Evolutionary conservation across 192 early-diverging fungal species (phyloP), one percentile per base, ranked within the genome.

Genomic region (Backusella tarrabulga): DNA sequence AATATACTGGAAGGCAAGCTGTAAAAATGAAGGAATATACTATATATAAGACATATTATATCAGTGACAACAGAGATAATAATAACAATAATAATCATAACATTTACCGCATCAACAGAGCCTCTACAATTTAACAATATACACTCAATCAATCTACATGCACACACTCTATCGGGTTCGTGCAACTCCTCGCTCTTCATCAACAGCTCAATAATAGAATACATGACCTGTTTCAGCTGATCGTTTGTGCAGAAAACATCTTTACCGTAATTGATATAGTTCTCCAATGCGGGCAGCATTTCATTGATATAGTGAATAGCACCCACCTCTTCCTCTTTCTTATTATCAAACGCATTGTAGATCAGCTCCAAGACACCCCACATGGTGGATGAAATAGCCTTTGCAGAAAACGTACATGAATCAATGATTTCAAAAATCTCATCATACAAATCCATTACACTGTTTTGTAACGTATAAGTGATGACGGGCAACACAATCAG

Each of bases 401-500:
- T 97, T 67, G 90, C 80, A 6, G 95, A 91, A 79, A 93, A 97
- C 5, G 95, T 93, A 81, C 90, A 92, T 66, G 91, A 91, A 83
- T 98, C 97, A 54, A 97, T 88, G 69, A 97, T 90, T 78, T 97
- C 94, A 82, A 96, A 96, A 32, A 92, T 85, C 36, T 95, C 95
- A 71, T 93, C 92, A 84, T 94, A 96, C 23, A 96, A 83, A 79
- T 97, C 91, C 34, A 91, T 79, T 42, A 94, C 85, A 17, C 77
- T 77, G 71, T 95, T 90, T 60, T 97, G 89, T 44, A 99, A 84
- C 0, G 94, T 92, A 78, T 89, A 94, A 6, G 85, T 88, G 63
- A 96, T 87, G 2, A 94, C 91, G 7, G 96, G 96, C 70, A 90
- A 81, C 21, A 97, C 76, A 1, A 90, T 85, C 63, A 87, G 79